Evolutionary conservation across 805 yeast species (phyloP), one percentile per base, ranked within the genome.

Genomic region (Clavispora vitiphila): DNA sequence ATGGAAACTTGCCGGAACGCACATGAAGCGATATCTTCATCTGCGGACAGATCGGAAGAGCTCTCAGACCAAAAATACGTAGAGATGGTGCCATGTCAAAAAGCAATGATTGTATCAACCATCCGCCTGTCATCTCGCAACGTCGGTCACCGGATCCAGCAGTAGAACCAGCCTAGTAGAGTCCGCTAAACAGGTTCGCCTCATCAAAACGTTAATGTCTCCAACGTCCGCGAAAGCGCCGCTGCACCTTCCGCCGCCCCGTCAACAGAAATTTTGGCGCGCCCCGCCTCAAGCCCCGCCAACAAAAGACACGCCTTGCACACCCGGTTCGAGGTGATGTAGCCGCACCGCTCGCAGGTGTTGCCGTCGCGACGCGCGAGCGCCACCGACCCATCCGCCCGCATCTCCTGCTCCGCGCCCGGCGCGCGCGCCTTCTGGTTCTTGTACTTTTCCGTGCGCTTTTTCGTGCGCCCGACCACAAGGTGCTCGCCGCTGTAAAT

Each of bases 221-320:
- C 95, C 43, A 86, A 62, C 1, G 80, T 76, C 55, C 80, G 76
- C 1, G 80, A 65, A 4, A 77, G 51, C 43, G 72, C 74, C 1
- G 89, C 89, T 3, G 86, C 82, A 2, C 90, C 88, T 30, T 74
- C 80, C 0, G 69, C 65, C 1, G 80, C 64, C 41, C 78, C 78
- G 4, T 80, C 89, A 3, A 89, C 55, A 1, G 62, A 46, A 2
- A 86, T 55, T 58, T 81, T 80, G 0, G 96, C 85, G 49, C 93
- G 72, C 48, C 77, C 80, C 40, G 77, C 70, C 53, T 90, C 93
- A 41, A 93, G 72, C 0, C 96, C 96, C 45, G 86, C 90, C 37
- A 93, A 64, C 22, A 93, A 66, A 40, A 85, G 76, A 62, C 99
- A 93, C 0, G 99, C 99, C 64, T 93, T 93, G 65, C 99, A 93